Base-by-base conservation (phyloP, 768 basidiomycete species). In the Russula foetens region DNA sequence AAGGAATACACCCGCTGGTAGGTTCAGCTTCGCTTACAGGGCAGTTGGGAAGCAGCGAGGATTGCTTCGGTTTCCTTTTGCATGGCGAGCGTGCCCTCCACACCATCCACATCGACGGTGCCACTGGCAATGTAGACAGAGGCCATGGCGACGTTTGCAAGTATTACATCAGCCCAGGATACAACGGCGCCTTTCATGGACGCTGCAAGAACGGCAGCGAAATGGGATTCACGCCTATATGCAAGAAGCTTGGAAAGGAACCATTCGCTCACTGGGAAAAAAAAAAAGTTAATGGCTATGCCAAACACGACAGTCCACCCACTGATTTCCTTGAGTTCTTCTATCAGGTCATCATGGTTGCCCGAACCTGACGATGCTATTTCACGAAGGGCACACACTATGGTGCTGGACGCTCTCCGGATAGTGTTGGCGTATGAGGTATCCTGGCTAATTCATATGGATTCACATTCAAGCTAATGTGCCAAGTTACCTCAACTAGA, bases 21-120 rank as follows among this genome's bases (percentile, higher is more conserved):
- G 23, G 14, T 3, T 45, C 8, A 33, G 33, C 29, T 52, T 15
- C 45, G 57, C 66, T 62, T 70, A 84, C 88, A 78, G 60, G 89
- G 88, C n/a, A 91, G 72, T 64, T 90, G 87, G 24, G 79, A 72
- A 5, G 85, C 83, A 43, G 85, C 86, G 43, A 77, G 76, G 31
- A 88, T 68, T 56, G 71, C 72, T 59, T 84, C 80, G 19, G 82
- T 76, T 43, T 81, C 76, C 58, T 73, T 74, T 54, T 81, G 80
- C 60, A 70, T 67, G 76, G 68, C 60, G 60, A 76, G 58, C 69
- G 69, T 58, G 62, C 62, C 41, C 69, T 65, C 44, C 60, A 62
- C 54, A 56, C 54, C 21, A 45, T 53, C 29, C 9, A 29, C 14
- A 24, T 53, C 44, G 53, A 41, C 11, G 15, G 31, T 39, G 9